Evolutionary conservation across 352 stramenopile genomes (phyloP), one percentile per base, ranked within the genome.

Genomic region (Globisporangium takayamanum): DNA sequence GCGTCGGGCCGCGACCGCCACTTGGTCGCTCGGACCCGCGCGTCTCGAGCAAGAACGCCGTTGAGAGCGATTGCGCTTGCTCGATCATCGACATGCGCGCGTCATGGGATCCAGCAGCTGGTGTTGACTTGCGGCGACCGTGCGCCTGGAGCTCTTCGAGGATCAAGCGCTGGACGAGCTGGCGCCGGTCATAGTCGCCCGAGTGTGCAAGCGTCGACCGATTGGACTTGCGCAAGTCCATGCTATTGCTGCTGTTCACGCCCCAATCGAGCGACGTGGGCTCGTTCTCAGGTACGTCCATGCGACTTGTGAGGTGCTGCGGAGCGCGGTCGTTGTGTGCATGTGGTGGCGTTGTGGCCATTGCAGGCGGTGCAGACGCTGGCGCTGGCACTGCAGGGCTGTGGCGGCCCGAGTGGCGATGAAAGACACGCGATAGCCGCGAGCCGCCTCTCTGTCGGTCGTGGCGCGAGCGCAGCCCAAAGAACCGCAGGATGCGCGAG

Each of bases 401-500:
- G 44, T 15, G 16, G 28, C 28, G 28, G 5, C 15, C 48, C 36
- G 56, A 61, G 22, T 26, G 47, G 3, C 52, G 59, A 25, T 53
- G 59, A 30, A 55, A 53, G 45, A 60, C 59, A 30, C 46, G 59
- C 18, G 53, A 50, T 37, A 55, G 44, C 44, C 48, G 52, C 53
- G 59, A 12, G 53, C 48, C 42, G 22, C 53, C 36, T 20, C 45
- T 46, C 45, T 46, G 42, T 45, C 53, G 46, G 20, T 25, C 41
- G 25, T 41, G 59, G 28, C 37, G 59, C 45, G 59, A 20, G 7
- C 59, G 52, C 59, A 66, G 47, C 10, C 59, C 53, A 14, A 66
- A 66, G 59, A 66, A 66, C 46, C 59, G 53, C 46, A 66, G 37
- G 26, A 66, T 55, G 47, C 59, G 46, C 54, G 26, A 11, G 20